A percentile compares a stretch with the other conserved stretches of the same genome.
These are phyloP conservation scores for Colletotrichum karsti DNA, from an alignment of 2,329 filamentous ascomycete species.

Conservation along the genomic window DNA sequence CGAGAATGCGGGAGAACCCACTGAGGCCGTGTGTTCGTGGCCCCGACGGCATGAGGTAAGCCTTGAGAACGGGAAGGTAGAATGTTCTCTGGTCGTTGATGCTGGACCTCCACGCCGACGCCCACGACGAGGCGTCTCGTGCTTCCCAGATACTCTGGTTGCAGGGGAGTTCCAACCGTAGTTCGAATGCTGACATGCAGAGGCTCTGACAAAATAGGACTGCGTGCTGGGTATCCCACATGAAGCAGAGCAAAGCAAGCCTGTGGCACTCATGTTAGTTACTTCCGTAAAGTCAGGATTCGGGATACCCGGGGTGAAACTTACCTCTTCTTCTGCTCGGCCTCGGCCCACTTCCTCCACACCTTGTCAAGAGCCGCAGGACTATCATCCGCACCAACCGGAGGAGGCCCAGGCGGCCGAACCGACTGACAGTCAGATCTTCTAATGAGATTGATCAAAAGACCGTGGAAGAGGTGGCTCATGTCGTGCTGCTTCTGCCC, in stretches of 20 bases:
- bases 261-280: constrained; percentile 32
- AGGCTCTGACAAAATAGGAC: constrained; percentile 72
- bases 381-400: constrained; percentile 35
- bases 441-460: constrained; percentile 48
- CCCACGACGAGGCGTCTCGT: constrained; percentile 59
- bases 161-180: constrained; percentile 65
- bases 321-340: constrained; percentile 66
- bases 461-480: constrained; percentile 61
- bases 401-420: constrained; percentile 34
- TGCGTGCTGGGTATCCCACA: constrained; percentile 73
- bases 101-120: constrained; percentile 42
- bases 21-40: constrained; percentile 52
- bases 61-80: constrained; percentile 63
- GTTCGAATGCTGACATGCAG: constrained; percentile 72
- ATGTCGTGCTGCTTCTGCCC: constrained; percentile 71
- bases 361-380: constrained; percentile 49
- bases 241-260: constrained; percentile 67
- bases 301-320: background rate
- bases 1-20: constrained; percentile 58
- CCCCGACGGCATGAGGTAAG: constrained; percentile 58
- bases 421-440: constrained; percentile 45
- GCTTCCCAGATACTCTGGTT: constrained; percentile 66
- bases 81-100: constrained; percentile 38
- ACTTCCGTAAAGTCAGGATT: fast-evolving
- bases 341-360: constrained; percentile 63